These are phyloP conservation scores for Metschnikowia gruessii DNA, from an alignment of 805 yeast genomes.

Conservation along the genomic window DNA sequence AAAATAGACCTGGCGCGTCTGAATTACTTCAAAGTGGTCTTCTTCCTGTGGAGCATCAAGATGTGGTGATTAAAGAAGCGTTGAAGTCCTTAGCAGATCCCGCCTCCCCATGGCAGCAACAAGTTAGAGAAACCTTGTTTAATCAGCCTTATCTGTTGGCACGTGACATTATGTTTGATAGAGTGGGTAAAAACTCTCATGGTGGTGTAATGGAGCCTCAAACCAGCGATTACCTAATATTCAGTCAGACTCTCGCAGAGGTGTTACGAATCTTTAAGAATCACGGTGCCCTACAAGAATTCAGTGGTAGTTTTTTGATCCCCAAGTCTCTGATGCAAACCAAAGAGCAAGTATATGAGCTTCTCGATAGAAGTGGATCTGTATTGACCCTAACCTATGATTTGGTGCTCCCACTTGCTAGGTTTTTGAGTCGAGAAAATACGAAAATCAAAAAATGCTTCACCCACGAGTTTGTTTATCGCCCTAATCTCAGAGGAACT, in stretches of 20 bases:
- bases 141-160: slow-evolving; percentile 83
- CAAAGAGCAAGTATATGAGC: slow-evolving; percentile 67
- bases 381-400: slow-evolving; percentile 89
- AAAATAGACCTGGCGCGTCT: slow-evolving; percentile 73
- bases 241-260: slow-evolving; percentile 57
- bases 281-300: slow-evolving; percentile 87
- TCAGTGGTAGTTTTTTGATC: slow-evolving; percentile 60
- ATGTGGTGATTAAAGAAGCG: slow-evolving; percentile 85
- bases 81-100: slow-evolving; percentile 82
- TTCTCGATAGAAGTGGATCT: slow-evolving; percentile 82
- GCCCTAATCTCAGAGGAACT: slow-evolving; percentile 54
- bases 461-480: slow-evolving; percentile 76
- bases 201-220: slow-evolving; percentile 26
- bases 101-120: slow-evolving; percentile 90
- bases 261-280: slow-evolving; percentile 60
- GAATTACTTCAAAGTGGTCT: slow-evolving; percentile 74
- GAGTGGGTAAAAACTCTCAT: slow-evolving; percentile 28
- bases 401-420: slow-evolving; percentile 83
- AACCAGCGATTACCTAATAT: slow-evolving; percentile 50
- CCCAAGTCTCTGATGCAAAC: slow-evolving; percentile 74
- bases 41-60: slow-evolving; percentile 86
- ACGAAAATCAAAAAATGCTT: slow-evolving; percentile 56
- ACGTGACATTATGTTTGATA: slow-evolving; percentile 79
- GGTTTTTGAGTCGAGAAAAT: slow-evolving; percentile 68
- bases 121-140: slow-evolving; percentile 83